A percentile compares a stretch with the other conserved stretches of the same genome.
Evolutionary conservation across 176 grass and related monocot species (phyloP).

Genomic region (Melocanna baccifera): DNA sequence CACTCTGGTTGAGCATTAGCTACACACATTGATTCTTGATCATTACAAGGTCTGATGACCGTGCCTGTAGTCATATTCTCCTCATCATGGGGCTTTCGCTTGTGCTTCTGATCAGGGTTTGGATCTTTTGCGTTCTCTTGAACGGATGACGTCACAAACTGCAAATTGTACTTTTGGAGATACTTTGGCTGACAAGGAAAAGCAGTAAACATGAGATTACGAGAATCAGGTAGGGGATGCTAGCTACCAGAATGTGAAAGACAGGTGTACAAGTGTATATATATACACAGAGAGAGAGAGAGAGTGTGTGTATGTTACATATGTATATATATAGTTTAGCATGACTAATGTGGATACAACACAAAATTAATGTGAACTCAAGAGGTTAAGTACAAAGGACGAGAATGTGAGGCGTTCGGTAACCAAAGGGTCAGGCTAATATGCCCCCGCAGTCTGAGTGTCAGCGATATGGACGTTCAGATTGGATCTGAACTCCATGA

Average conservation of each 20-base stretch:
- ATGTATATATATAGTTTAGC: too few relatives aligned
- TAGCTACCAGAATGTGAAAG: not conserved
- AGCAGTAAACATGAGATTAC: not conserved
- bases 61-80: not conserved
- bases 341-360: too few relatives aligned
- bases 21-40: not conserved
- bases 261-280: not conserved
- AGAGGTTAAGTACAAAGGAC: too few relatives aligned
- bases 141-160: conserved; percentile 77
- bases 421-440: too few relatives aligned
- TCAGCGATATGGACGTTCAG: too few relatives aligned
- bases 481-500: too few relatives aligned
- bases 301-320: too few relatives aligned
- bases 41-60: not conserved
- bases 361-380: too few relatives aligned
- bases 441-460: too few relatives aligned
- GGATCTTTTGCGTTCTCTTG: conserved; percentile 43
- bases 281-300: too few relatives aligned
- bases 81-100: conserved; percentile 1
- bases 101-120: conserved; percentile 19
- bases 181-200: conserved; percentile 52
- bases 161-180: conserved; percentile 47
- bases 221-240: not conserved
- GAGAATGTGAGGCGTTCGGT: too few relatives aligned
- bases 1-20: not conserved